phyloP scores from a whole-genome alignment of 345 rosid genomes.

The Pugionium cornutum region DNA sequence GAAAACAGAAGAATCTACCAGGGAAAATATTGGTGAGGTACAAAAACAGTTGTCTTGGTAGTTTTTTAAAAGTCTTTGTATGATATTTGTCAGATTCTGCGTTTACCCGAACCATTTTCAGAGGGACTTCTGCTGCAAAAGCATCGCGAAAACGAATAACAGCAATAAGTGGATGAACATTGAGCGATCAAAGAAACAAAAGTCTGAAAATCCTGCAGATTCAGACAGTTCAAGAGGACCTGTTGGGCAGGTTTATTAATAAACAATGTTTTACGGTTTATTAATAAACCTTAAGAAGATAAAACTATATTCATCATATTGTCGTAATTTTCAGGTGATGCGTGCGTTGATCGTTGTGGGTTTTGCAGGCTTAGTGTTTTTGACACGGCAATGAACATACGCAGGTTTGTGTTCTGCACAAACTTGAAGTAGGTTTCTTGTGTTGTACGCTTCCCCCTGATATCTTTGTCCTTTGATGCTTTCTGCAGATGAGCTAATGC shows the following conservation, averaged over 20 bases:
- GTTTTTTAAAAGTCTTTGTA: conserved; percentile 1
- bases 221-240: conserved; percentile 35
- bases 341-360: conserved; percentile 39
- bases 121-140: conserved; percentile 21
- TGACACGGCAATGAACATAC: conserved; percentile 35
- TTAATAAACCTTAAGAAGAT: neutral
- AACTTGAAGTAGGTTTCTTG: conserved; percentile 21
- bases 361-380: conserved; percentile 40
- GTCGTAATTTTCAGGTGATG: conserved; percentile 35
- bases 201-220: conserved; percentile 24
- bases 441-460: neutral
- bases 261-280: neutral
- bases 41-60: conserved; percentile 12
- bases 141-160: neutral
- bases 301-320: neutral
- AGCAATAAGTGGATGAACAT: conserved; percentile 30
- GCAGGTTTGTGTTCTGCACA: conserved; percentile 30
- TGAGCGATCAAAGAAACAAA: conserved; percentile 30
- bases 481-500: conserved; percentile 24
- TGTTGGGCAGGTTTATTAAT: conserved; percentile 29
- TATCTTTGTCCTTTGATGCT: neutral
- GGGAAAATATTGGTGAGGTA: conserved; percentile 53
- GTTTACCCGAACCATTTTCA: conserved; percentile 24
- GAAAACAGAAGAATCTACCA: conserved; percentile 27
- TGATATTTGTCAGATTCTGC: conserved; percentile 14